A percentile compares a stretch with the other conserved stretches of the same genome.
These are phyloP conservation scores for Apophysomyces sp. DNA, from an alignment of 371 early-diverging fungal genomes.

Conservation along the genomic window DNA sequence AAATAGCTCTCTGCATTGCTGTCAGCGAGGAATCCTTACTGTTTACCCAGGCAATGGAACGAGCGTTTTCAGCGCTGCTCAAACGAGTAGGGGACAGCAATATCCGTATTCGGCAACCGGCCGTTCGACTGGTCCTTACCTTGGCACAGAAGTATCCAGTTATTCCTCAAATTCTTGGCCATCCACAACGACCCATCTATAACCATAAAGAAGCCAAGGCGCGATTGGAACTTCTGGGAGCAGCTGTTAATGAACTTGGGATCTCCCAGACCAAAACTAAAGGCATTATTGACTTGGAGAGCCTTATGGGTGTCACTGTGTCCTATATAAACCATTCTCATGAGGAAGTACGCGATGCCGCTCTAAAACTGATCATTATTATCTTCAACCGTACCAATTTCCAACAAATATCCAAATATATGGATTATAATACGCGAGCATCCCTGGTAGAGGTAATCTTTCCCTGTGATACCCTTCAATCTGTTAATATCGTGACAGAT, in stretches of 20 bases:
- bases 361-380: slow-evolving; percentile 53
- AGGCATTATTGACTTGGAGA: slow-evolving; percentile 19
- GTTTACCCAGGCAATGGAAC: slow-evolving; percentile 28
- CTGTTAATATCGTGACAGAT: not conserved
- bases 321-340: slow-evolving; percentile 60
- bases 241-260: slow-evolving; percentile 52
- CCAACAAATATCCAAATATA: slow-evolving; percentile 14
- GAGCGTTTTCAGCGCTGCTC: slow-evolving; percentile 47
- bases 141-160: slow-evolving; percentile 52
- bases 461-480: not conserved
- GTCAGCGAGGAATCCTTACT: not conserved
- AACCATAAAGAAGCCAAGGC: slow-evolving; percentile 26
- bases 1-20: not conserved
- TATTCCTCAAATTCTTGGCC: slow-evolving; percentile 40
- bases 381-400: slow-evolving; percentile 31
- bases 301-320: slow-evolving; percentile 54
- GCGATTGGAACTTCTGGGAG: slow-evolving; percentile 50
- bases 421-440: slow-evolving; percentile 16
- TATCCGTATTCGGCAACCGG: slow-evolving; percentile 46
- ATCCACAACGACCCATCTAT: slow-evolving; percentile 23
- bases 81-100: slow-evolving; percentile 60
- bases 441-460: slow-evolving; percentile 19
- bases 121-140: slow-evolving; percentile 41
- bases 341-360: slow-evolving; percentile 64
- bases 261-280: slow-evolving; percentile 17